A percentile compares a stretch with the other conserved stretches of the same genome.
Evolutionary conservation across 257 asterid genomes (phyloP).

Genomic region (Solanum microdontum): DNA sequence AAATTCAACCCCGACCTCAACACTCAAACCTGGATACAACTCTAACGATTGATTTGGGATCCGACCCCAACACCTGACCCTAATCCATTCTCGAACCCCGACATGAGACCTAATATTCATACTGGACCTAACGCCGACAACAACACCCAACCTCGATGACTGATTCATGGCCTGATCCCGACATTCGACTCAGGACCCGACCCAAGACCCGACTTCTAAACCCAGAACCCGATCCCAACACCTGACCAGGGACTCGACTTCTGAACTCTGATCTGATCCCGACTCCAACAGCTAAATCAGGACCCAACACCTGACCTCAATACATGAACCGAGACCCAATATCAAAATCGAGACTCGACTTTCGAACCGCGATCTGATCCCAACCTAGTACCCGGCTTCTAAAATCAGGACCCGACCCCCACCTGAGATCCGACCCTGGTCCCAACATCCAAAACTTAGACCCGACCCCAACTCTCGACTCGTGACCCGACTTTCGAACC

Average conservation of each 20-base stretch:
- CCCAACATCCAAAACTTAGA: background rate
- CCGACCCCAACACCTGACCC: background rate
- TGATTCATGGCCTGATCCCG: background rate
- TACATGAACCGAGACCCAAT: background rate
- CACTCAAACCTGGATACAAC: background rate
- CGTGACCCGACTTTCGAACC: background rate
- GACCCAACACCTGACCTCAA: background rate
- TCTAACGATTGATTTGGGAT: no score
- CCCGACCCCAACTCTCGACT: background rate
- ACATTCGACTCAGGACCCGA: background rate
- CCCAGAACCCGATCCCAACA: background rate
- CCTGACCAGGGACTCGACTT: no score
- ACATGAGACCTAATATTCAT: background rate
- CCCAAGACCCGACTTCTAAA: background rate
- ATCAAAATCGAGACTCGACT: background rate
- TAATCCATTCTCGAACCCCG: background rate
- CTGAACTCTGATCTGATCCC: rapidly evolving
- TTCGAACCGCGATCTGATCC: background rate
- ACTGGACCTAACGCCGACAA: background rate
- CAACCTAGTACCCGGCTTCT: background rate
- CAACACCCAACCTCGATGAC: background rate
- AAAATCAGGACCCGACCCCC: background rate
- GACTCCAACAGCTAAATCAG: no score
- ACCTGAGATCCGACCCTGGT: background rate
- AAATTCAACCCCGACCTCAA: background rate